Evolutionary conservation across 495 filamentous ascomycete genomes (phyloP), one percentile per base, ranked within the genome.

Genomic region (Aspergillus coremiiformis): DNA sequence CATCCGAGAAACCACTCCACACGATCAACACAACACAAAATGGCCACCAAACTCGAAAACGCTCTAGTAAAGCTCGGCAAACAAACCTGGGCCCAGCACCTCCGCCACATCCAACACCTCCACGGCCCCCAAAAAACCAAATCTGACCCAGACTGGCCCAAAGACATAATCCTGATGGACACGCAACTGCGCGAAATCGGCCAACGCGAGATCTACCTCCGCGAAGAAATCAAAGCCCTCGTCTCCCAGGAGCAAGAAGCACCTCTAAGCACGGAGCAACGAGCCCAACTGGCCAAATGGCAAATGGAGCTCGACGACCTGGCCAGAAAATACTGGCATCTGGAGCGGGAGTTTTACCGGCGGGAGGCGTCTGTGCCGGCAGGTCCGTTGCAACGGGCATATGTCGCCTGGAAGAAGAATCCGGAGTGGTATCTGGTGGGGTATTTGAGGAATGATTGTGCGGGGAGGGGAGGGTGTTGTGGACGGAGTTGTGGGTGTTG

Each of bases 281-380:
- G 6, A 14, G 12, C 32, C 5, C 44, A 47, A 27, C 15, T 47
- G 11, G 6, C 15, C 4, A n/a, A 32, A 17, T 33, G 26, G 27
- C 17, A 21, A 15, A 12, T 7, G 3, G 44, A 33, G 44, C 24
- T 47, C 14, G 26, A 33, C 11, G 24, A 47, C 1, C 44, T 47
- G 2, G 44, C 44, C 5, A n/a, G 44, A 5, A 20, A 17, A 14
- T 47, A 47, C 27, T 47, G 44, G 44, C 23, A 30, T 12, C 44
- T 21, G n/a, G 44, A 47, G 27, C 44, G 44, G 17, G 44, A 47
- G 44, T 47, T 47, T 12, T 47, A 47, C 17, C 44, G 44, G 10
- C 44, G 44, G 27, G 44, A 47, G 44, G 44, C 27, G 15, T 47
- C 44, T 22, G 12, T 12, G 14, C 44, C 44, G 11, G 12, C 12